phyloP scores from a whole-genome alignment of 1,284 basidiomycete species.

The Fomitopsis betulina region DNA sequence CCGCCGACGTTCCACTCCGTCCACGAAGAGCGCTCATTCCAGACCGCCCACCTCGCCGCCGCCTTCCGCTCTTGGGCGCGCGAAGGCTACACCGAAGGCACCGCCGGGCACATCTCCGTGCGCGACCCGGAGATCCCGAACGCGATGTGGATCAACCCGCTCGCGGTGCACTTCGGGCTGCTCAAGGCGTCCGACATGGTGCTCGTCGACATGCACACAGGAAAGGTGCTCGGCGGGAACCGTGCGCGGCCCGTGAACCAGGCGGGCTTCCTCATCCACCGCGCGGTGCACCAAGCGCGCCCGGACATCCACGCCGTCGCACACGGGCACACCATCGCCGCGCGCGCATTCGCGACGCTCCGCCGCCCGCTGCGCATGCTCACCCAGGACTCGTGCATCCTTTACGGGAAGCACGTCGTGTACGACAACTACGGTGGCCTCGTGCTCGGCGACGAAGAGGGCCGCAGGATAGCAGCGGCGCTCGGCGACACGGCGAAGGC shows the following conservation, averaged over 20 bases:
- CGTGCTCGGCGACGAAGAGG: background rate
- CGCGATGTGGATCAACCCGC: background rate
- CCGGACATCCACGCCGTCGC: background rate
- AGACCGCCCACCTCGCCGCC: background rate
- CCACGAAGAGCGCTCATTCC: background rate
- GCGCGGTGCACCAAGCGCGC: background rate
- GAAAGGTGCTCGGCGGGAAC: background rate
- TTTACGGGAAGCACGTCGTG: background rate
- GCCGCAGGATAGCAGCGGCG: background rate
- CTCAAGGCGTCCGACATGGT: slow-evolving; percentile 1
- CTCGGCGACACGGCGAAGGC: background rate
- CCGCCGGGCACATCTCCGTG: background rate
- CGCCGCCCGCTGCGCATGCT: background rate
- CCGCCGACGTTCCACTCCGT: background rate
- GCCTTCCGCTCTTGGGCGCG: slow-evolving; percentile 1
- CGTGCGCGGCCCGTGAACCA: background rate
- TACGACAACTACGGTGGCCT: background rate
- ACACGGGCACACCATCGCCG: background rate
- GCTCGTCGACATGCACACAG: background rate
- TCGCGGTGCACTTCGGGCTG: background rate
- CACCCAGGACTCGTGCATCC: background rate
- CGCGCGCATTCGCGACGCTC: background rate
- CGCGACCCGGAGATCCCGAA: background rate
- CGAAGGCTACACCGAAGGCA: background rate
- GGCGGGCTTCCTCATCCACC: background rate